Conservation (phyloP, 805 yeast species). For the Wickerhamiella azymoides region DNA sequence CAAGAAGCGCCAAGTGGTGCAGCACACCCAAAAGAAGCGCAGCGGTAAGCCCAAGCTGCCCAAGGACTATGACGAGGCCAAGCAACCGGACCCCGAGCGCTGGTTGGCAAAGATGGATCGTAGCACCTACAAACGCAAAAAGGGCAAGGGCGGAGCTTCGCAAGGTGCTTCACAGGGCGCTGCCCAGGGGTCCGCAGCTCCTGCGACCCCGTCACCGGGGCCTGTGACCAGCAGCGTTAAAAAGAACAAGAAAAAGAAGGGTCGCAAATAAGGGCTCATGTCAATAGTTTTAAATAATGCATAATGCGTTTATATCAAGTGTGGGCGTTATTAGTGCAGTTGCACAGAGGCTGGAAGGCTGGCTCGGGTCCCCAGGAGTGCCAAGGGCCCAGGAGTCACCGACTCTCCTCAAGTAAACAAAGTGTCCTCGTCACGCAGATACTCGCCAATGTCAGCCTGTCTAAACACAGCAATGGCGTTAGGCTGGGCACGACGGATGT, state of each 20-base stretch:
- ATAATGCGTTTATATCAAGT: neutral
- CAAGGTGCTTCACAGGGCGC: constrained; percentile 30
- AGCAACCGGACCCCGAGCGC: constrained; percentile 53
- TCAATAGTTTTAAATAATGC: neutral
- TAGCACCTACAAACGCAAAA: constrained; percentile 66
- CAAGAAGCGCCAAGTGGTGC: constrained; percentile 18
- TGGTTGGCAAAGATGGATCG: constrained; percentile 88
- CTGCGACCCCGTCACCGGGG: neutral
- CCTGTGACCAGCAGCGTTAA: constrained; percentile 10
- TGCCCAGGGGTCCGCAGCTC: constrained; percentile 7
- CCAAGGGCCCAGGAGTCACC: too few species aligned
- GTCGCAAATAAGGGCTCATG: constrained; percentile 18
- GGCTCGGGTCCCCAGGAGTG: too few species aligned
- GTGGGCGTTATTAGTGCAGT: too few species aligned
- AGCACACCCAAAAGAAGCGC: constrained; percentile 21
- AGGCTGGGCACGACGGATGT: constrained; percentile 78
- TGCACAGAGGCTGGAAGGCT: too few species aligned
- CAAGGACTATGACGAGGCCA: constrained; percentile 29
- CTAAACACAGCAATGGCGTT: constrained; percentile 90
- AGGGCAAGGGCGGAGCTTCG: constrained; percentile 17
- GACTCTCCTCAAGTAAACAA: constrained; percentile 54
- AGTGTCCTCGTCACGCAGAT: constrained; percentile 94
- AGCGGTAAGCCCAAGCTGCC: constrained; percentile 28
- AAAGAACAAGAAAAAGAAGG: constrained; percentile 25
- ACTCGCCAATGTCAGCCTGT: constrained; percentile 96